Evolutionary conservation across 2,329 filamentous ascomycete genomes (phyloP).

Genomic region (Trichothecium roseum): DNA sequence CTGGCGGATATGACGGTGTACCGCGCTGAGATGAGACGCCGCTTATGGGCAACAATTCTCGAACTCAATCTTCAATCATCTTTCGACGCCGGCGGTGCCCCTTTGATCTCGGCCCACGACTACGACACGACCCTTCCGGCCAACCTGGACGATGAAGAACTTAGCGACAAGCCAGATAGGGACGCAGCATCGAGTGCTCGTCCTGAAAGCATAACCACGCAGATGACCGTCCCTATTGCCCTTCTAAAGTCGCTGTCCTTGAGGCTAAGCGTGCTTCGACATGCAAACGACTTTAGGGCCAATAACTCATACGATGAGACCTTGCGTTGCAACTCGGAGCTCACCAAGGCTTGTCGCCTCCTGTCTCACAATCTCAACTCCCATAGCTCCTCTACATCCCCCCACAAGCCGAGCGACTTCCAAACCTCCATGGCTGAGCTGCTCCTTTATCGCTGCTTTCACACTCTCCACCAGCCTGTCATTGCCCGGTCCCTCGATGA

Average conservation of each 20-base stretch:
- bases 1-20: slow-evolving; percentile 35
- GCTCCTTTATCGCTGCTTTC: slow-evolving; percentile 34
- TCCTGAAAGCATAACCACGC: slow-evolving; percentile 12
- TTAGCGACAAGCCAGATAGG: slow-evolving; percentile 25
- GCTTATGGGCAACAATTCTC: slow-evolving; percentile 45
- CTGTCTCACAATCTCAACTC: slow-evolving; percentile 10
- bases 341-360: slow-evolving; percentile 26
- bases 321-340: slow-evolving; percentile 31
- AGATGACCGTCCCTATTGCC: slow-evolving; percentile 39
- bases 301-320: slow-evolving; percentile 35
- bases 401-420: slow-evolving; percentile 19
- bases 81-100: slow-evolving; percentile 39
- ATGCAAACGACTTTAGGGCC: slow-evolving; percentile 35
- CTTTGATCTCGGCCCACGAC: slow-evolving; percentile 32
- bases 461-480: slow-evolving; percentile 44
- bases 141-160: slow-evolving; percentile 41
- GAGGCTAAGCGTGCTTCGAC: slow-evolving; percentile 31
- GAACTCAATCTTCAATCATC: slow-evolving; percentile 43
- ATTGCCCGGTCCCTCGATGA: slow-evolving; percentile 31
- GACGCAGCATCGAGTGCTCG: neutral
- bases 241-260: slow-evolving; percentile 30
- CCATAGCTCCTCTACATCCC: slow-evolving; percentile 9
- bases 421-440: slow-evolving; percentile 31
- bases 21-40: slow-evolving; percentile 41
- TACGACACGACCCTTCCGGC: slow-evolving; percentile 40